phyloP scores from a whole-genome alignment of 2,329 filamentous ascomycete species.

The Thelonectria olida region DNA sequence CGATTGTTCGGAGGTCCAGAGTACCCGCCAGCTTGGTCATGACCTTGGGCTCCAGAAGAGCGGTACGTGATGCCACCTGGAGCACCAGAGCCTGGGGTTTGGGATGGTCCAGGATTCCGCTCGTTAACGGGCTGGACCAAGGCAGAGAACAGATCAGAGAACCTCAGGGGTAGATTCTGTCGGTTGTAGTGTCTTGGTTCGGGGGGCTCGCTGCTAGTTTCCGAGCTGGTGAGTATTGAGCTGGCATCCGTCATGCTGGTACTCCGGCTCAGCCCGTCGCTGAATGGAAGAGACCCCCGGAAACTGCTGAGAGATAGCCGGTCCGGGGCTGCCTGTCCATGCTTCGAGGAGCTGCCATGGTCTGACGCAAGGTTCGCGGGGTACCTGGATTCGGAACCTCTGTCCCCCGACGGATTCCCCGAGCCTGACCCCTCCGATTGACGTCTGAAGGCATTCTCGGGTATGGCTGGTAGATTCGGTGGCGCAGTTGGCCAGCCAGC shows the following conservation, averaged over 20 bases:
- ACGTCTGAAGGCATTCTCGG: too few species aligned
- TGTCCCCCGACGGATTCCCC: background rate
- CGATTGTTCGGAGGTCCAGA: background rate
- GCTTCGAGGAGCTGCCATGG: too few species aligned
- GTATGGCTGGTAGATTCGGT: background rate
- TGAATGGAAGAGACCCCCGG: background rate
- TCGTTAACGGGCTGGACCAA: background rate
- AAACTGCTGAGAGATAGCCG: background rate
- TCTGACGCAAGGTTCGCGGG: background rate
- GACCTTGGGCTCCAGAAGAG: background rate
- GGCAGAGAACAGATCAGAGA: background rate
- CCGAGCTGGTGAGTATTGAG: background rate
- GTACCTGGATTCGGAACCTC: background rate
- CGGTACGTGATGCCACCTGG: background rate
- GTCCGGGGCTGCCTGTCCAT: background rate
- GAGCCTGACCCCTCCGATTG: too few species aligned
- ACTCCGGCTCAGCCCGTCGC: background rate
- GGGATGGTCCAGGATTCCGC: background rate
- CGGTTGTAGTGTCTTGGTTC: background rate
- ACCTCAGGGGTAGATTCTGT: background rate
- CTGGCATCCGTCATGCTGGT: background rate
- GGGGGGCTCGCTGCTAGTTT: background rate
- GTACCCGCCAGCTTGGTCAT: background rate
- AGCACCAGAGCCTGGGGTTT: background rate
- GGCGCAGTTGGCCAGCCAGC: background rate